Percentiles rank a stretch among this genome's conserved stretches.
Evolutionary conservation across 2,329 filamentous ascomycete genomes (phyloP).

Genomic region (Fusarium xylarioides): DNA sequence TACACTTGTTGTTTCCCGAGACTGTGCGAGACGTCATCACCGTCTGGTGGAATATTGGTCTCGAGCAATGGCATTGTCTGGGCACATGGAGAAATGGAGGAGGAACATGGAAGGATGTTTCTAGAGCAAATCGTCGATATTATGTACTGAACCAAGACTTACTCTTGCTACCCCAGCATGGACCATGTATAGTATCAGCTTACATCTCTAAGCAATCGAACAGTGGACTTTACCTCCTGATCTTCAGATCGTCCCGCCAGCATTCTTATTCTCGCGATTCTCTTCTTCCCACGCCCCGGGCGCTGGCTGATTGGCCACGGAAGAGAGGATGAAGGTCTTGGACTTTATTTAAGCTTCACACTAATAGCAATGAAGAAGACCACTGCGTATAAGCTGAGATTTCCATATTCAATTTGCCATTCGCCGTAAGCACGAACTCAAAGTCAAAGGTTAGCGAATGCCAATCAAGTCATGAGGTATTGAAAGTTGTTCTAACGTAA

Average conservation of each 20-base stretch:
- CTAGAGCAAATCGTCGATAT: neutral
- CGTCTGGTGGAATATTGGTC: neutral
- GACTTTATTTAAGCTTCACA: rapidly evolving
- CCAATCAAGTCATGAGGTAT: neutral
- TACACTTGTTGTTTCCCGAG: neutral
- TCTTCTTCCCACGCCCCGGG: rapidly evolving
- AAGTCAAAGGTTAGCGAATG: neutral
- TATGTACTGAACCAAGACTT: neutral
- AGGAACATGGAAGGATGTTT: neutral
- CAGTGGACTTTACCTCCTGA: neutral
- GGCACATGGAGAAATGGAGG: rapidly evolving
- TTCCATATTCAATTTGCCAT: no score
- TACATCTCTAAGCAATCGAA: neutral
- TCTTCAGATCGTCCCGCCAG: neutral
- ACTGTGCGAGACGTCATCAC: neutral
- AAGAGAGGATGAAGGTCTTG: no score
- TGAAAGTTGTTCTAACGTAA: rapidly evolving
- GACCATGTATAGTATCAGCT: neutral
- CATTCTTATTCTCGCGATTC: neutral
- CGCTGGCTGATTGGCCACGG: neutral
- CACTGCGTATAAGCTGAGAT: no score
- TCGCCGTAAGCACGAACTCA: no score
- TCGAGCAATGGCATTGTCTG: neutral
- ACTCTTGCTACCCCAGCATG: neutral
- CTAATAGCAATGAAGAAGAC: rapidly evolving